Percentiles rank a stretch among this genome's conserved stretches.
phyloP scores from a whole-genome alignment of 306 rosid species.

The Lathyrus sativus region DNA sequence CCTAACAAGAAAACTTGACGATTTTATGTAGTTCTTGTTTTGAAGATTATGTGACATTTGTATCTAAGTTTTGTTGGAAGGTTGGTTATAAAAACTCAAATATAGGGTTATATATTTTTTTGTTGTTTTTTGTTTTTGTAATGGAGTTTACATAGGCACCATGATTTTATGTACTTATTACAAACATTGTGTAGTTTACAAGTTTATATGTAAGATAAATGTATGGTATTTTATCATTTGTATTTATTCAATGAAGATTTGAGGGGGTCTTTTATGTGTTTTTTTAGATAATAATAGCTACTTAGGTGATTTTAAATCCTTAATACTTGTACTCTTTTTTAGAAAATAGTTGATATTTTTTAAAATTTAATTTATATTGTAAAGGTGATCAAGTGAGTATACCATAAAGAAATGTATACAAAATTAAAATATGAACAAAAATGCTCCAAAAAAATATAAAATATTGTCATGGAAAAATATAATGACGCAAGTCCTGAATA shows the following conservation, averaged over 20 bases:
- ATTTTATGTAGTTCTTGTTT: background rate
- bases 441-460: too few species aligned
- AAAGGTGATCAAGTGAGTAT: too few species aligned
- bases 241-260: background rate
- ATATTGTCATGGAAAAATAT: too few species aligned
- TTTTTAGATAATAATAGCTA: too few species aligned
- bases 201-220: constrained; percentile 7
- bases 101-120: constrained; percentile 2
- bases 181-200: constrained; percentile 7
- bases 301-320: too few species aligned
- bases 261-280: background rate
- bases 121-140: background rate
- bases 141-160: constrained; percentile 6
- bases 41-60: constrained; percentile 19
- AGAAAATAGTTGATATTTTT: too few species aligned
- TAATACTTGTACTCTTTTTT: too few species aligned
- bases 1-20: constrained; percentile 64
- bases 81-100: constrained; percentile 9
- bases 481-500: too few species aligned
- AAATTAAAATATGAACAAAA: too few species aligned
- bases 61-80: constrained; percentile 12
- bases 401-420: too few species aligned
- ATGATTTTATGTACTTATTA: background rate
- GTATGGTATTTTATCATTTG: background rate
- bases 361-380: too few species aligned